A percentile compares a stretch with the other conserved stretches of the same genome.
phyloP scores from a whole-genome alignment of 495 filamentous ascomycete species.

The Neurospora discreta region DNA sequence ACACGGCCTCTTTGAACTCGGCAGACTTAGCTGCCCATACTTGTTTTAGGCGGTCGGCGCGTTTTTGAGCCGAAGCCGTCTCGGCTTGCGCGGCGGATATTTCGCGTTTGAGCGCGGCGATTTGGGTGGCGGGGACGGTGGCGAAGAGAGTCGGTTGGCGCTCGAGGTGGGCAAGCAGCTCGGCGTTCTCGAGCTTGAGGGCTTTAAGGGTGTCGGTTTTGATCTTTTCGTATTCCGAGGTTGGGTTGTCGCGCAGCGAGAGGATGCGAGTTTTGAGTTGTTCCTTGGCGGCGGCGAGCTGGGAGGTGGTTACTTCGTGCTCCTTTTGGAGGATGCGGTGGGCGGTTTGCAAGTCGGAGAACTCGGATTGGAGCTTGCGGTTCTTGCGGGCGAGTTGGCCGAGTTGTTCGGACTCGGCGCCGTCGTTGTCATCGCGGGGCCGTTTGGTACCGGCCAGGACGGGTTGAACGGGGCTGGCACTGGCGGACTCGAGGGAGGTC shows the following conservation, averaged over 20 bases:
- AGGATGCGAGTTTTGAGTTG: conserved; percentile 75
- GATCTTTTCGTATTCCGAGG: conserved; percentile 66
- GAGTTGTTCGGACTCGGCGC: conserved; percentile 61
- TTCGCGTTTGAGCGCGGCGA: conserved; percentile 62
- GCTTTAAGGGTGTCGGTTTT: conserved; percentile 67
- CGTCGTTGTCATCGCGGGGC: conserved; percentile 38
- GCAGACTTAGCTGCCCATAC: conserved; percentile 80
- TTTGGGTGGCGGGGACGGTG: conserved; percentile 63
- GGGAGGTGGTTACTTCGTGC: conserved; percentile 55
- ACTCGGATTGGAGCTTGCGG: conserved; percentile 69
- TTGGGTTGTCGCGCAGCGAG: conserved; percentile 81
- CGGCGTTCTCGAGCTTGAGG: conserved; percentile 73
- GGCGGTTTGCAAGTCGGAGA: conserved; percentile 54
- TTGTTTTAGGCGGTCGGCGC: conserved; percentile 71
- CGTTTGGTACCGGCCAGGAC: conserved; percentile 43
- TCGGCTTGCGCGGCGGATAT: conserved; percentile 58
- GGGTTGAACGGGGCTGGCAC: conserved; percentile 15
- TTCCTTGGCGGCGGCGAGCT: conserved; percentile 59
- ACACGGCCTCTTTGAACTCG: conserved; percentile 90
- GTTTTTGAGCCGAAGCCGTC: conserved; percentile 77
- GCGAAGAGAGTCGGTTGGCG: conserved; percentile 28
- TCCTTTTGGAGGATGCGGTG: conserved; percentile 61
- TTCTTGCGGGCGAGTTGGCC: conserved; percentile 78
- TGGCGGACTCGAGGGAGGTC: conserved; percentile 42
- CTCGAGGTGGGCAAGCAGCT: conserved; percentile 68